These are phyloP conservation scores for Arxiozyma slooffiae DNA, from an alignment of 1,139 yeast species.

Conservation along the genomic window DNA sequence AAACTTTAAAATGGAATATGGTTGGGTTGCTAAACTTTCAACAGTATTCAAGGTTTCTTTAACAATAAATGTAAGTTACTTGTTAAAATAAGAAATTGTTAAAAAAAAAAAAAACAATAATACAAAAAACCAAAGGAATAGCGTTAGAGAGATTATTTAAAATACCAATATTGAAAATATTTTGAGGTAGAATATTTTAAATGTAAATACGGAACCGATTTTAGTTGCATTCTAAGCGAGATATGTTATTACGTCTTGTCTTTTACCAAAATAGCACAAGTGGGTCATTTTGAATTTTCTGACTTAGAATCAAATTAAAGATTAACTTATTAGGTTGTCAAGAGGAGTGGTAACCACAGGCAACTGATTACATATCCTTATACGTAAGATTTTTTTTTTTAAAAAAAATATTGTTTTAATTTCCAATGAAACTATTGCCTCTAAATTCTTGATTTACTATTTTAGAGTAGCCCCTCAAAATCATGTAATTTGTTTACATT, in stretches of 20 bases:
- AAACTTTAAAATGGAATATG: too few species aligned
- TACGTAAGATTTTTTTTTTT: constrained; percentile 25
- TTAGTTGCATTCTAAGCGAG: constrained; percentile 42
- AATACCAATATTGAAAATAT: constrained; percentile 35
- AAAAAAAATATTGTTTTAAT: constrained; percentile 33
- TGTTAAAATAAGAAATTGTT: too few species aligned
- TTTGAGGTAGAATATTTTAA: constrained; percentile 52
- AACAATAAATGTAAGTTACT: too few species aligned
- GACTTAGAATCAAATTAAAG: constrained; percentile 22
- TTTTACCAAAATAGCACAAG: constrained; percentile 33
- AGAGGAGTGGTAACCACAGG: constrained; percentile 38
- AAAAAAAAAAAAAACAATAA: too few species aligned
- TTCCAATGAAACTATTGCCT: constrained; percentile 53
- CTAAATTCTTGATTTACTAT: constrained; percentile 42
- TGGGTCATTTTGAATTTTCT: constrained; percentile 27
- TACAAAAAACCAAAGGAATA: too few species aligned
- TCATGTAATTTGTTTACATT: constrained; percentile 43
- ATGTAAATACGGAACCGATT: constrained; percentile 41
- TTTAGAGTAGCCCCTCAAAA: constrained; percentile 41
- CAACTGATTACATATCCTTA: constrained; percentile 34
- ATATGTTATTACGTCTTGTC: constrained; percentile 44
- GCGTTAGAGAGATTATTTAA: neutral
- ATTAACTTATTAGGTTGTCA: constrained; percentile 42
- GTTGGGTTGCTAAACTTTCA: too few species aligned
- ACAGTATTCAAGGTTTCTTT: too few species aligned